Conservation (phyloP, 805 yeast genomes). For the Saccharomycopsis sp. region DNA sequence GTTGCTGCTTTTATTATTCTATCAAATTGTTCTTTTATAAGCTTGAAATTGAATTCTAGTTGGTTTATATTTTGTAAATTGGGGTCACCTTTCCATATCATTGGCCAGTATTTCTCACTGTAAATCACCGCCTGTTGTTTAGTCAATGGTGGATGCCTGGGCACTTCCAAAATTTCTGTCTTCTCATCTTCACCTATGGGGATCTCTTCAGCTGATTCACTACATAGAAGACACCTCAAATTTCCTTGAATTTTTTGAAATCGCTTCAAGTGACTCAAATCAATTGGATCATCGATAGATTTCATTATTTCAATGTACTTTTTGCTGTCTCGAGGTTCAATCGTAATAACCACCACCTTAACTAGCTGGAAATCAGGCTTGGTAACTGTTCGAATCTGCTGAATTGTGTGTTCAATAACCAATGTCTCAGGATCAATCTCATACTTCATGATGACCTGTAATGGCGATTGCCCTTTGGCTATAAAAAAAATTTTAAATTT, state of each 20-base stretch:
- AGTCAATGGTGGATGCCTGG: constrained; percentile 40
- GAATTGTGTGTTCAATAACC: constrained; percentile 32
- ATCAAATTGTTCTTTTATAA: constrained; percentile 32
- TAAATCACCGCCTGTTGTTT: constrained; percentile 61
- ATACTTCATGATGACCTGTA: too few species aligned
- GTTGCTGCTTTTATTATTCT: constrained; percentile 26
- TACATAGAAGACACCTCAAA: constrained; percentile 44
- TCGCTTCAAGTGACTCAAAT: constrained; percentile 45
- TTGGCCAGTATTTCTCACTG: constrained; percentile 75
- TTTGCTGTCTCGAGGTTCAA: constrained; percentile 31
- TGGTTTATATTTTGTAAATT: constrained; percentile 60
- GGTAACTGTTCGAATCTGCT: constrained; percentile 33
- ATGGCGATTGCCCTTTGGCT: too few species aligned
- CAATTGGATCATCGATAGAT: constrained; percentile 25
- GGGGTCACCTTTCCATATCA: constrained; percentile 92
- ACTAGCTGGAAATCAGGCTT: constrained; percentile 24
- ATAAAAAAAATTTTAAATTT: too few species aligned
- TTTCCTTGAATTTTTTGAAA: constrained; percentile 33
- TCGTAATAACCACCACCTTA: constrained; percentile 38
- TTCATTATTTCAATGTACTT: constrained; percentile 23
- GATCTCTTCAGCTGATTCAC: constrained; percentile 25
- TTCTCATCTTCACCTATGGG: constrained; percentile 6
- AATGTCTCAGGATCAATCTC: constrained; percentile 40
- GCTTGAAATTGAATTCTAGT: constrained; percentile 40
- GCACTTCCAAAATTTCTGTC: constrained; percentile 35